Percentiles rank a stretch among this genome's conserved stretches.
Evolutionary conservation across 345 rosid genomes (phyloP).

Genomic region (Eucalyptus lansdowneana): DNA sequence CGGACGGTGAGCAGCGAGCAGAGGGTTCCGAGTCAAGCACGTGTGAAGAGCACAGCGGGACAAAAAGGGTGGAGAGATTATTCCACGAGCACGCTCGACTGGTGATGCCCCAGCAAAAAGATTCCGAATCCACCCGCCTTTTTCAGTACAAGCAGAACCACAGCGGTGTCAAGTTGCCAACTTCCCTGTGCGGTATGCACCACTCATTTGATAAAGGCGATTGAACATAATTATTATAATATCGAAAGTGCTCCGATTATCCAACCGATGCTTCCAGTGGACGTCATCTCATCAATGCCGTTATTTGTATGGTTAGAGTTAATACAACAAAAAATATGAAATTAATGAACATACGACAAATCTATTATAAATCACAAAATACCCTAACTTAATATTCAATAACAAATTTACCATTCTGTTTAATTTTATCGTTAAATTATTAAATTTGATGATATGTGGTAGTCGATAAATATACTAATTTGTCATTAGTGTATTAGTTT

Average conservation of each 20-base stretch:
- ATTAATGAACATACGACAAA: fast-evolving
- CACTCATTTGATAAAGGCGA: neutral
- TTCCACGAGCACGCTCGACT: neutral
- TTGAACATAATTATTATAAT: neutral
- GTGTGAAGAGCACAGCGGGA: neutral
- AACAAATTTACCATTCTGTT: fast-evolving
- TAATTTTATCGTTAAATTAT: no score
- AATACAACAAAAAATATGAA: no score
- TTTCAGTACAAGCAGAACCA: neutral
- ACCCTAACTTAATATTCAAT: no score
- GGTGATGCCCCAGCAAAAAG: neutral
- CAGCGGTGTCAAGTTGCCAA: neutral
- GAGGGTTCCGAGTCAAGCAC: neutral
- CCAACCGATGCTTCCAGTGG: neutral
- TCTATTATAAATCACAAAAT: no score
- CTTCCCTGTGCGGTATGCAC: neutral
- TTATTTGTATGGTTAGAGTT: neutral
- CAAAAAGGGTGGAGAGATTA: neutral
- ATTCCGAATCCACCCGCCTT: neutral
- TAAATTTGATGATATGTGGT: fast-evolving
- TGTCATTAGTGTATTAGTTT: fast-evolving
- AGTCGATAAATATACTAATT: fast-evolving
- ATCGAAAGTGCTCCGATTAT: neutral
- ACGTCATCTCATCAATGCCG: neutral
- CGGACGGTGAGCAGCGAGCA: neutral